Evolutionary conservation across 2,329 filamentous ascomycete genomes (phyloP).

Genomic region (Phoma sp.): DNA sequence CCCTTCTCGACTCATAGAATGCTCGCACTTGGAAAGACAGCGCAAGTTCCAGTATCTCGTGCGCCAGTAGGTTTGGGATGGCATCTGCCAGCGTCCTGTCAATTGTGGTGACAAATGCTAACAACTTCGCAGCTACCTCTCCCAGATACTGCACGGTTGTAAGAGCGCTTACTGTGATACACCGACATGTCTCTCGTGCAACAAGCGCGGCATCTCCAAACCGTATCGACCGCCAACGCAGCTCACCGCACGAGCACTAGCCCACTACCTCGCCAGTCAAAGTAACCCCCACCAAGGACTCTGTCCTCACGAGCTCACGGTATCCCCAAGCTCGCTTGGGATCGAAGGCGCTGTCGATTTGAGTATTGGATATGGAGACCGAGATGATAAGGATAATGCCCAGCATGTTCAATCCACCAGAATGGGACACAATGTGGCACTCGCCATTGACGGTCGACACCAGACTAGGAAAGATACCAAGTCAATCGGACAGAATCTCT

Average conservation of each 20-base stretch:
- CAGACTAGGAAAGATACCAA: slow-evolving; percentile 61
- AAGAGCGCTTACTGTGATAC: slow-evolving; percentile 71
- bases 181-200: slow-evolving; percentile 80
- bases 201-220: slow-evolving; percentile 69
- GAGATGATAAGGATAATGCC: neutral
- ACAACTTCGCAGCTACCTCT: slow-evolving; percentile 66
- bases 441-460: slow-evolving; percentile 30
- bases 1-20: slow-evolving; percentile 39
- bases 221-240: slow-evolving; percentile 81
- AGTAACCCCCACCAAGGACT: slow-evolving; percentile 75
- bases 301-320: slow-evolving; percentile 60
- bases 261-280: slow-evolving; percentile 79
- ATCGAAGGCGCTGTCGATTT: slow-evolving; percentile 22
- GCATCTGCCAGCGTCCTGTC: neutral
- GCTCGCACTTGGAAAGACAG: slow-evolving; percentile 36
- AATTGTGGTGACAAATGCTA: neutral
- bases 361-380: neutral
- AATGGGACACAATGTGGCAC: slow-evolving; percentile 16
- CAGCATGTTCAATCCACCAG: neutral
- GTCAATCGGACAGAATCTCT: slow-evolving; percentile 67
- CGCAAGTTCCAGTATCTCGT: slow-evolving; percentile 42
- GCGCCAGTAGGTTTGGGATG: slow-evolving; percentile 28
- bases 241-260: slow-evolving; percentile 80
- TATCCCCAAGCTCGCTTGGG: slow-evolving; percentile 36
- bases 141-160: slow-evolving; percentile 84